Evolutionary conservation across 768 basidiomycete genomes (phyloP).

Genomic region (Tremella fuciformis): DNA sequence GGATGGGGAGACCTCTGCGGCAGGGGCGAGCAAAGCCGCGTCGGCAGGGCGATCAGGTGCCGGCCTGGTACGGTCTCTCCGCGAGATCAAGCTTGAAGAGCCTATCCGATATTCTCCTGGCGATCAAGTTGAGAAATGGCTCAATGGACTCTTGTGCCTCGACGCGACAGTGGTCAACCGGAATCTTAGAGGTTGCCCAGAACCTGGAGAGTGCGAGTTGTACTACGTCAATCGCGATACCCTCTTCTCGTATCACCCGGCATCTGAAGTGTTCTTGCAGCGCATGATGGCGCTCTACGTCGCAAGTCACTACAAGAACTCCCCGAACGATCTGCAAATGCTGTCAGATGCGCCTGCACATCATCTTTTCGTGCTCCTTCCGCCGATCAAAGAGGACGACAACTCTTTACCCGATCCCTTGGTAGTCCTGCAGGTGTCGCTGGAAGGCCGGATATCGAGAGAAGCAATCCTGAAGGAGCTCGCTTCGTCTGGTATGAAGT

Average conservation of each 20-base stretch:
- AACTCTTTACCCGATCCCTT: conserved; percentile 89
- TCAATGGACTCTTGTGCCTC: conserved; percentile 83
- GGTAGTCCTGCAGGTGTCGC: conserved; percentile 89
- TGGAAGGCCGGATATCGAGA: conserved; percentile 89
- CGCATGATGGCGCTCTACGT: conserved; percentile 98
- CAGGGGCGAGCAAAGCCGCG: conserved; percentile 49
- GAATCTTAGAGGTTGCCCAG: conserved; percentile 71
- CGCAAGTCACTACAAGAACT: conserved; percentile 97
- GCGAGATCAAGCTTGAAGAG: conserved; percentile 90
- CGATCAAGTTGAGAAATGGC: conserved; percentile 91
- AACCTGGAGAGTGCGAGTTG: conserved; percentile 88
- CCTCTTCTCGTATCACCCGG: conserved; percentile 93
- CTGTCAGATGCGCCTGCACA: conserved; percentile 96
- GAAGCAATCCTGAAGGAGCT: conserved; percentile 80
- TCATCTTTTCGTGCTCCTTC: conserved; percentile 90
- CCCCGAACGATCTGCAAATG: conserved; percentile 97
- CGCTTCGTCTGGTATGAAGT: conserved; percentile 68
- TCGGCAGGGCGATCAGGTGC: conserved; percentile 47
- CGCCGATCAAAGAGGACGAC: conserved; percentile 86
- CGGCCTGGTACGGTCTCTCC: conserved; percentile 64
- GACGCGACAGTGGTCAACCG: conserved; percentile 68
- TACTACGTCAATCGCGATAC: conserved; percentile 96
- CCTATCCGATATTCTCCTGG: conserved; percentile 87
- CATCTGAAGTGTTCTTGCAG: conserved; percentile 95
- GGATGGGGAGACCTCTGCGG: conserved; percentile 54